phyloP scores from a whole-genome alignment of 805 yeast species.

The Naumovozyma dairenensis region DNA sequence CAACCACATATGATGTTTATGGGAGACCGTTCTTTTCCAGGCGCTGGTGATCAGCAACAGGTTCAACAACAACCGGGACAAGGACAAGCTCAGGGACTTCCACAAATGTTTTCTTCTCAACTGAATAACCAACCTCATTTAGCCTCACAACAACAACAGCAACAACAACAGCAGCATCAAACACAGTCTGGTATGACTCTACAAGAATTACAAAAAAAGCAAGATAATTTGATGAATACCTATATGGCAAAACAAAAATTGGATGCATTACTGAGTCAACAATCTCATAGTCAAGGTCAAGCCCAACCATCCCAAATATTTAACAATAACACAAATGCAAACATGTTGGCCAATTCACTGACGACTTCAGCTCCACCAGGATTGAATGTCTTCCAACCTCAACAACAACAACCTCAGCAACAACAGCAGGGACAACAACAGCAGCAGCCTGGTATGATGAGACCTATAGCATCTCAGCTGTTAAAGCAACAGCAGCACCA shows the following conservation, averaged over 20 bases:
- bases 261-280: slow-evolving; percentile 15
- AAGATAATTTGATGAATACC: slow-evolving; percentile 15
- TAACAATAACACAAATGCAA: no score
- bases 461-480: slow-evolving; percentile 4
- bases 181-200: slow-evolving; percentile 11
- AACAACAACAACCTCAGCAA: slow-evolving; percentile 6
- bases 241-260: slow-evolving; percentile 24
- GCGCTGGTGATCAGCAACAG: no score
- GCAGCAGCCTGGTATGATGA: slow-evolving; percentile 11
- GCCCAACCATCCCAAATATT: slow-evolving; percentile 9
- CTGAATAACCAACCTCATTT: slow-evolving; percentile 11
- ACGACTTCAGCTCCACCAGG: slow-evolving; percentile 22
- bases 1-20: slow-evolving; percentile 23
- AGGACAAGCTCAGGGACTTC: no score
- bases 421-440: slow-evolving; percentile 6
- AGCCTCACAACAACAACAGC: slow-evolving; percentile 1
- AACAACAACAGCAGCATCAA: neutral
- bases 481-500: slow-evolving; percentile 3
- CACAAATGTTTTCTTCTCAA: slow-evolving; percentile 24
- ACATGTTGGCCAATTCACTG: no score
- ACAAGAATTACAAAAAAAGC: slow-evolving; percentile 10
- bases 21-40: slow-evolving; percentile 23
- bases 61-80: no score
- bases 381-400: slow-evolving; percentile 19
- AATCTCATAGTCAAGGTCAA: slow-evolving; percentile 11